Percentiles rank a stretch among this genome's conserved stretches.
Evolutionary conservation across 805 yeast genomes (phyloP).

Genomic region (Saccharomycopsis synnaedendra): DNA sequence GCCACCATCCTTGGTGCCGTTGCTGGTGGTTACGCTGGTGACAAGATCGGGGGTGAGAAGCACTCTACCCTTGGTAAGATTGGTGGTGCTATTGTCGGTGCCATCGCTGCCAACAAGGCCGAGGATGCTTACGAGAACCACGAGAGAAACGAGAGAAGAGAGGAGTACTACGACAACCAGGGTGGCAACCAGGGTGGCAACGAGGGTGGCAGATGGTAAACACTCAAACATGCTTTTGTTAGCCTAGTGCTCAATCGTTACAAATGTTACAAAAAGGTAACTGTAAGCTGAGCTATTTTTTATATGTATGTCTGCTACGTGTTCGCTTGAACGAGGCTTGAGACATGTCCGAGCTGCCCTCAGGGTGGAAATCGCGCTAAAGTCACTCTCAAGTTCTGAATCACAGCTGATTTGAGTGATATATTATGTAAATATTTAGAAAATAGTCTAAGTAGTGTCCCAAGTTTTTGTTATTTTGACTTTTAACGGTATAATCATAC

Average conservation of each 20-base stretch:
- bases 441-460: too few species aligned
- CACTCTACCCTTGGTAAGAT: constrained; percentile 34
- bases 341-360: too few species aligned
- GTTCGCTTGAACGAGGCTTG: too few species aligned
- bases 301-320: too few species aligned
- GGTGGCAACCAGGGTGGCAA: constrained; percentile 5
- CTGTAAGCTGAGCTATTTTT: too few species aligned
- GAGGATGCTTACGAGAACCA: constrained; percentile 28
- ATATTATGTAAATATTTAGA: too few species aligned
- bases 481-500: too few species aligned
- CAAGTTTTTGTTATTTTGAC: too few species aligned
- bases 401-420: too few species aligned
- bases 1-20: constrained; percentile 36
- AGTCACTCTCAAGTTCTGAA: too few species aligned
- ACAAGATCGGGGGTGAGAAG: constrained; percentile 26
- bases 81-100: constrained; percentile 47
- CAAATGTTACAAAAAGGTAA: too few species aligned
- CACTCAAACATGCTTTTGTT: neutral
- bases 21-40: constrained; percentile 44
- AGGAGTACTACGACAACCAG: constrained; percentile 9
- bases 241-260: neutral
- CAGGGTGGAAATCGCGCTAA: too few species aligned
- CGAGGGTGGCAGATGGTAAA: constrained; percentile 11
- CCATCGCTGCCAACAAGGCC: constrained; percentile 39
- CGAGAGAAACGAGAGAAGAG: constrained; percentile 14